Evolutionary conservation across 176 grass and related monocot genomes (phyloP), one percentile per base, ranked within the genome.

Genomic region (Oryza meridionalis): DNA sequence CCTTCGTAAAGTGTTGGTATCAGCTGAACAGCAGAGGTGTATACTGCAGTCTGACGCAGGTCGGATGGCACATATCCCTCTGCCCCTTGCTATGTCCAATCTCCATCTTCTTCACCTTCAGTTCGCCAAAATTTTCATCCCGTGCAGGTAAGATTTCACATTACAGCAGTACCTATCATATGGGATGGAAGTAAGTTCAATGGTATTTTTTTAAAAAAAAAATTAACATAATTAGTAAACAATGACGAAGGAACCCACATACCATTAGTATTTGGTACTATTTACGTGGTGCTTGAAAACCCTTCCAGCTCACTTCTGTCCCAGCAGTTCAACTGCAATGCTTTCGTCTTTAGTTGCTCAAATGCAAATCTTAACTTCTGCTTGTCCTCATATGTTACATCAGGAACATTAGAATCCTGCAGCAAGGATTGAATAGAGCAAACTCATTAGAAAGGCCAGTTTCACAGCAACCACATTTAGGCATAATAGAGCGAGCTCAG

Each of bases 341-440:
- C 74, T 90, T 90, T 90, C 7, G 79, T 74, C 74, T 86, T 90
- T 11, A 90, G 79, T 83, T 90, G 88, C 74, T 86, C 88, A 74
- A 74, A 90, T 50, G 79, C 79, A 83, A 55, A 86, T 68, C 78
- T 90, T 63, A 86, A 42, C 32, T 68, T 90, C 69, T 90, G 84
- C 53, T 86, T 90, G 77, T 74, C 58, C 78, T 37, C 84, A 69
- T 79, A 82, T 50, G 79, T 90, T 62, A 83, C 46, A 78, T 86
- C 79, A 86, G 47, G 73, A 16, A 62, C 21, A 63, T 76, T 74
- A 74, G 61, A 69, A 83, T 46, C 79, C 88, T 90, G 88, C 47
- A 90, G 38, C 35, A 42, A 74, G 13, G 24, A 75, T 59, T 53
- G 6, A 51, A 51, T 51, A 51, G 49, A 51, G 49, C 49, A 51